Conservation (phyloP, 257 asterid genomes). For the Cinchona pubescens region DNA sequence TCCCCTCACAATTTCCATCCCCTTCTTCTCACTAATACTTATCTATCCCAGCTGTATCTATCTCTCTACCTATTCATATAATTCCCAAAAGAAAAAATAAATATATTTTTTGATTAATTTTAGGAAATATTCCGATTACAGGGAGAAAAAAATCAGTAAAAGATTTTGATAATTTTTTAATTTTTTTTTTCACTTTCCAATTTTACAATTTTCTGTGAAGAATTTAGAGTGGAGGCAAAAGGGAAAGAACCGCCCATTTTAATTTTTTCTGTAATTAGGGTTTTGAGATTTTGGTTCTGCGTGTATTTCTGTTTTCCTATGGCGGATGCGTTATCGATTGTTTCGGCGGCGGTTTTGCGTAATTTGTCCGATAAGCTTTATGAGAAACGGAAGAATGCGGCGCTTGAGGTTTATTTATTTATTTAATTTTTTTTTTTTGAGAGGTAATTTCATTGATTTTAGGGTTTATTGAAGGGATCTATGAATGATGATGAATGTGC, state of each 20-base stretch:
- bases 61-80: background rate
- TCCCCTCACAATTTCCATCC: background rate
- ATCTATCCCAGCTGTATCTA: conserved; percentile 8
- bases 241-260: conserved; percentile 7
- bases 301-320: conserved; percentile 33
- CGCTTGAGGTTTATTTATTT: conserved; percentile 70
- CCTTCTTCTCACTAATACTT: background rate
- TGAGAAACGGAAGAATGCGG: conserved; percentile 98
- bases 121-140: conserved; percentile 14
- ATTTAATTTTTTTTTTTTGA: background rate
- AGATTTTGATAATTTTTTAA: background rate
- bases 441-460: conserved; percentile 25
- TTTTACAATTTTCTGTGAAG: background rate
- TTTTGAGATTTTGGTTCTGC: conserved; percentile 21
- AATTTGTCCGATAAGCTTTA: conserved; percentile 94
- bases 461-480: conserved; percentile 34
- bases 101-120: background rate
- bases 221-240: conserved; percentile 14
- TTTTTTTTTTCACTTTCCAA: background rate
- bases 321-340: conserved; percentile 75
- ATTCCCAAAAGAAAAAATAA: background rate
- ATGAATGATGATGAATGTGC: background rate
- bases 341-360: conserved; percentile 88
- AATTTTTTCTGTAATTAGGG: conserved; percentile 28
- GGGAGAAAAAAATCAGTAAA: conserved; percentile 14